Evolutionary conservation across 2,329 filamentous ascomycete genomes (phyloP), one percentile per base, ranked within the genome.

Genomic region (Pseudogymnoascus destructans): DNA sequence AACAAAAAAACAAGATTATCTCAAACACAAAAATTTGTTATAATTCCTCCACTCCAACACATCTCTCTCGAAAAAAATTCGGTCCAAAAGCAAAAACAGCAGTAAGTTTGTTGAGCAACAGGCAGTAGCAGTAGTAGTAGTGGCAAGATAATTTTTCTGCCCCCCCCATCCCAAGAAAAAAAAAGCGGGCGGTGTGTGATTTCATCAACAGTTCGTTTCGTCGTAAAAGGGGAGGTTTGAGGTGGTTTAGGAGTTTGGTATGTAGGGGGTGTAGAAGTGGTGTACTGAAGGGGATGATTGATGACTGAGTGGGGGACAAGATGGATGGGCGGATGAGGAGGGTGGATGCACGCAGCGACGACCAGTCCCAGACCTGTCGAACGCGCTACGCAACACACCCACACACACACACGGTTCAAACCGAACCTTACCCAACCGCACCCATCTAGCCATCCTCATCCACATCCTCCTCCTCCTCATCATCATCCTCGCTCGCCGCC

Each of bases 1-100:
- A 30, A 38, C 49, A 54, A 59, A 59, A 59, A 59, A 59, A 61
- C 60, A 63, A 61, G 52, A 61, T 59, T 60, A 64, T 40, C 36
- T 40, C 36, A 40, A 40, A 40, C 36, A 40, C 36, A 40, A 40
- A 40, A 19, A 19, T 9, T 40, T 17, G 36, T 40, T 40, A 40
- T 40, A 40, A 19, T 40, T 40, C 36, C 33, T 35, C 33, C 36
- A 40, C 32, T 5, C 11, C 32, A 40, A 11, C 36, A 17, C 7
- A 15, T 35, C 13, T 35, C 30, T 10, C 9, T 13, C 30, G 10
- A 15, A 35, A n/a, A 35, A 8, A 15, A n/a, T 15, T 8, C n/a
- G 13, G 33, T 36, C 33, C 33, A 40, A 40, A 36, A 19, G 10
- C 8, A 9, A 19, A 19, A 17, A 40, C 36, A 40, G 17, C 17